Base-by-base conservation (phyloP, 768 basidiomycete genomes). In the Exidia glandulosa region DNA sequence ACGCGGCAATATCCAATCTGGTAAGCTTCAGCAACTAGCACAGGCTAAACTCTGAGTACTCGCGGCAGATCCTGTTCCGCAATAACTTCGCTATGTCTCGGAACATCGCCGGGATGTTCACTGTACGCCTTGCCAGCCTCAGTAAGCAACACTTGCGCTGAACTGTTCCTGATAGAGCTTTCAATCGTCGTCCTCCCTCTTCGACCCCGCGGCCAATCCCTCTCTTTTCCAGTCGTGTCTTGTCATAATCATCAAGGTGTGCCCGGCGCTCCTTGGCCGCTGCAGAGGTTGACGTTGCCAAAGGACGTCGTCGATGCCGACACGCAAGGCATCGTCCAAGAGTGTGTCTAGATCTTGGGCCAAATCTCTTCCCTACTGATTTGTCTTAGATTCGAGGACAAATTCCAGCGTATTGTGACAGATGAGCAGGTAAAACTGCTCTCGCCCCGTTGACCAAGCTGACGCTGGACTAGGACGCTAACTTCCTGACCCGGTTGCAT, bases 281-380 rank as follows among this genome's bases (percentile, higher is more conserved):
- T 9, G 34, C 59, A 27, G 0, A 6, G 32, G 23, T 3, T 16
- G 0, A 25, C 16, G 13, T 12, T 34, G n/a, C 3, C 32, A 25
- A 59, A 85, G 83, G 84, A 86, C 56, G 83, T 85, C 13, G 77
- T 83, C 1, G 84, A 85, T 58, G 77, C 81, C 0, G 84, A 85
- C 68, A 82, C 77, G 65, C 69, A 64, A 2, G 83, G 86, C 57
- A 84, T 86, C 27, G 76, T 76, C 3, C 71, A 73, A 68, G 84
- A 85, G 84, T 84, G 59, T 58, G 80, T 36, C 6, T 19, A 3
- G 32, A 29, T 25, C 16, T 16, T 1, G 33, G 56, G 33, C n/a
- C 36, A 9, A 6, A 29, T 25, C 55, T 41, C 4, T 6, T 10
- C 45, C 23, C 34, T 13, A 23, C 57, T 56, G 19, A n/a, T 32